Percentiles rank a stretch among this genome's conserved stretches.
phyloP scores from a whole-genome alignment of 352 stramenopile genomes.

The Phytophthora litchii region DNA sequence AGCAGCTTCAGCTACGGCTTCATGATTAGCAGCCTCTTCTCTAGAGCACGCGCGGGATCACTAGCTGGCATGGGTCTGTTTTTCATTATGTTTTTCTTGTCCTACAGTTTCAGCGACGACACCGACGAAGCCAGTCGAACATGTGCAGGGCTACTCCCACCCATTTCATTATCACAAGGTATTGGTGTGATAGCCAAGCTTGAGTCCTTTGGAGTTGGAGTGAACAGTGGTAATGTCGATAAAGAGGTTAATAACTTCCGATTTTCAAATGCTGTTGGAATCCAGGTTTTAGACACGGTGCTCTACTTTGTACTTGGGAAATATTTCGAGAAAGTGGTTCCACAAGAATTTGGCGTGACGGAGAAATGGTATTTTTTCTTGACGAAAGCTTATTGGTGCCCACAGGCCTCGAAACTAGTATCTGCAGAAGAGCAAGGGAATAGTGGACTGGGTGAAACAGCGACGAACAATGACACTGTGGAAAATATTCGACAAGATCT shows the following conservation, averaged over 20 bases:
- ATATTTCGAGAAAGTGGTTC: constrained; percentile 94
- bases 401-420: constrained; percentile 18
- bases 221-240: constrained; percentile 43
- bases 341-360: constrained; percentile 90
- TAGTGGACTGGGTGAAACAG: constrained; percentile 1
- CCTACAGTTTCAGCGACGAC: constrained; percentile 71
- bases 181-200: constrained; percentile 65
- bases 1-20: constrained; percentile 80
- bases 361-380: constrained; percentile 93
- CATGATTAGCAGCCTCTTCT: constrained; percentile 75
- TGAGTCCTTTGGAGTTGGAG: constrained; percentile 54
- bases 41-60: constrained; percentile 53
- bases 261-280: constrained; percentile 67
- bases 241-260: constrained; percentile 54
- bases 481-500: constrained; percentile 48
- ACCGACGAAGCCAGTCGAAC: constrained; percentile 38
- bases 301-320: constrained; percentile 85
- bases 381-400: constrained; percentile 70
- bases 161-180: constrained; percentile 76
- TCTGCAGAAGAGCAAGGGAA: constrained; percentile 42
- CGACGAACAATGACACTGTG: constrained; percentile 1
- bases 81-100: constrained; percentile 84
- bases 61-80: constrained; percentile 80
- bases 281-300: constrained; percentile 91
- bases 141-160: constrained; percentile 59